Percentiles rank a stretch among this genome's conserved stretches.
Evolutionary conservation across 2,329 filamentous ascomycete genomes (phyloP).

Genomic region (Didymella pomorum): DNA sequence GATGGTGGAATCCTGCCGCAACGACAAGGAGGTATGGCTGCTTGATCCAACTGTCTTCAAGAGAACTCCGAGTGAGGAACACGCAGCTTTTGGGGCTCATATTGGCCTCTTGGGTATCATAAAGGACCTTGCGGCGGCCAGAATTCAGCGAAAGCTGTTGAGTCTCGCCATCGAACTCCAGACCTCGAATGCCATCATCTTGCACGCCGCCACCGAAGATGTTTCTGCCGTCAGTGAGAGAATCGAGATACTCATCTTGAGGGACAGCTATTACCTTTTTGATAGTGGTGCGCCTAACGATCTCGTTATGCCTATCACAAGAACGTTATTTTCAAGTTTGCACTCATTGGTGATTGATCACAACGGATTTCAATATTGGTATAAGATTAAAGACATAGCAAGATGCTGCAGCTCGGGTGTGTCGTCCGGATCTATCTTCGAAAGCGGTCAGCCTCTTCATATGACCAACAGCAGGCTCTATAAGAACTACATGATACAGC

Average conservation of each 20-base stretch:
- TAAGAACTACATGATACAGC: neutral
- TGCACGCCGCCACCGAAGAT: neutral
- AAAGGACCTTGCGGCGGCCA: too few species aligned
- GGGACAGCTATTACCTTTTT: neutral
- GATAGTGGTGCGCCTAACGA: too few species aligned
- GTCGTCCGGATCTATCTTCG: too few species aligned
- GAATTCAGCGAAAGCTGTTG: too few species aligned
- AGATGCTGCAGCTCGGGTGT: too few species aligned
- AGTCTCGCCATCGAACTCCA: neutral
- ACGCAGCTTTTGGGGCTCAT: too few species aligned
- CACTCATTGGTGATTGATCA: neutral
- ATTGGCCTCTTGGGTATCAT: too few species aligned
- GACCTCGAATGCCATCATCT: neutral
- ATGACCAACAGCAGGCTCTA: neutral
- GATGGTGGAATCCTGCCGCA: too few species aligned
- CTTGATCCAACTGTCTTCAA: too few species aligned
- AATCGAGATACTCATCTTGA: neutral
- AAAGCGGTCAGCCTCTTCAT: neutral
- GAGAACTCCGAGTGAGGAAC: too few species aligned
- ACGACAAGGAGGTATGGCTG: too few species aligned
- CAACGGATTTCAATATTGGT: neutral
- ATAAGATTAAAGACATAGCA: neutral
- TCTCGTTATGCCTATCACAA: neutral
- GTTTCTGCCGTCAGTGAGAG: neutral
- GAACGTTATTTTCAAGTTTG: neutral